A percentile compares a stretch with the other conserved stretches of the same genome.
Conservation (phyloP, 2,329 filamentous ascomycete species). For the Proliferodiscus dingleyae region DNA sequence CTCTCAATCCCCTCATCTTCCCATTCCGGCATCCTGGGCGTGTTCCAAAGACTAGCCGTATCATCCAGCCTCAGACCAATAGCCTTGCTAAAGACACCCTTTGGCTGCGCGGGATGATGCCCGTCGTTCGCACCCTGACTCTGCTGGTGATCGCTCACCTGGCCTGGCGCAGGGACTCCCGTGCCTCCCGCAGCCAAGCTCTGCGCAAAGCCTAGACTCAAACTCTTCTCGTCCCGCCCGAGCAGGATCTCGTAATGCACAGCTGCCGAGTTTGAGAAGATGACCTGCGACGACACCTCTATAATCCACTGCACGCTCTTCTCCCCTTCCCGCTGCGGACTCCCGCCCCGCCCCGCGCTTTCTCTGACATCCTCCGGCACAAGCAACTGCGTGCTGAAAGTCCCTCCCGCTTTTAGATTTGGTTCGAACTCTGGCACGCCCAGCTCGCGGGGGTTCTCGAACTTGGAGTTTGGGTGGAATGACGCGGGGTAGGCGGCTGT, state of each 20-base stretch:
- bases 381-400: conserved; percentile 73
- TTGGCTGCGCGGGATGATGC: conserved; percentile 57
- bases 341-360: conserved; percentile 53
- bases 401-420: conserved; percentile 89
- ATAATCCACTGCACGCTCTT: conserved; percentile 79
- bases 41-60: conserved; percentile 87
- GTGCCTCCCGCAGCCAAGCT: conserved; percentile 38
- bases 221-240: conserved; percentile 77
- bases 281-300: conserved; percentile 85
- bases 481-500: conserved; percentile 78
- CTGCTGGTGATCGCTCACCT: conserved; percentile 71
- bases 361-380: conserved; percentile 76
- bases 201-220: conserved; percentile 54
- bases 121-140: conserved; percentile 52
- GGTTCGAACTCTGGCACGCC: conserved; percentile 90
- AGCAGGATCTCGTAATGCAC: conserved; percentile 86
- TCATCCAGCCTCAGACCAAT: conserved; percentile 78
- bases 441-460: conserved; percentile 62
- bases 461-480: conserved; percentile 79
- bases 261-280: conserved; percentile 84
- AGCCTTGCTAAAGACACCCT: conserved; percentile 80
- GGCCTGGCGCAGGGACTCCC: conserved; percentile 50
- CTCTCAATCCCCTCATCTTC: conserved; percentile 30
- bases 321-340: conserved; percentile 40
- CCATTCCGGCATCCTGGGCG: conserved; percentile 72